Evolutionary conservation across 2,329 filamentous ascomycete genomes (phyloP), one percentile per base, ranked within the genome.

Genomic region (Microsporum canis): DNA sequence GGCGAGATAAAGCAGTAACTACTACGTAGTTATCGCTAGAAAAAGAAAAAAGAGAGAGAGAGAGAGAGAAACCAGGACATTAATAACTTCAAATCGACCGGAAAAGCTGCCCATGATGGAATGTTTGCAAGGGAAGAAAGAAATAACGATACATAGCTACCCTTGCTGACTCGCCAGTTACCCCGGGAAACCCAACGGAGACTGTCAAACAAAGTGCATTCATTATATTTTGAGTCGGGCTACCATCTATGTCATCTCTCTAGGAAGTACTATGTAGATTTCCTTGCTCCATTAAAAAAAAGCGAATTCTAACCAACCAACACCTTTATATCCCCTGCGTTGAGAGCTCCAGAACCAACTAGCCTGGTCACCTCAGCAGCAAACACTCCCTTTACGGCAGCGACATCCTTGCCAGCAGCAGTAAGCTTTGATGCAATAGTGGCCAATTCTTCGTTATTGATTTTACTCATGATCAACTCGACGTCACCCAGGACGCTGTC

Each of bases 381-480:
- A 83, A 91, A 97, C 60, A 91, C 85, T 60, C 77, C 78, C 84
- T 95, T 96, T 75, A 99, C 92, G 74, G 91, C 89, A 66, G 83
- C 84, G 23, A 85, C 85, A 64, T 92, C 85, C 75, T 89, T 95
- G 69, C 89, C 81, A 47, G 82, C 84, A 51, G 85, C 84, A 69
- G 84, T 87, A 63, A 99, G 84, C 79, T 92, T 92, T 68, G 79
- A 81, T 39, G 91, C 90, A 62, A 99, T 79, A 27, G 82, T 82
- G 45, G 91, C 91, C 69, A 97, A 84, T 82, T 97, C 91, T 68
- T 96, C 92, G 60, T 88, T 79, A 67, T 96, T 91, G 67, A 96
- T 85, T 83, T 92, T 95, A 76, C 81, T 80, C 78, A 96, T 90
- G 63, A 99, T 77, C 27, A 87, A 78, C 71, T 99, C 95, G 57